Evolutionary conservation across 2,329 filamentous ascomycete genomes (phyloP).

Genomic region (Fusarium secorum): DNA sequence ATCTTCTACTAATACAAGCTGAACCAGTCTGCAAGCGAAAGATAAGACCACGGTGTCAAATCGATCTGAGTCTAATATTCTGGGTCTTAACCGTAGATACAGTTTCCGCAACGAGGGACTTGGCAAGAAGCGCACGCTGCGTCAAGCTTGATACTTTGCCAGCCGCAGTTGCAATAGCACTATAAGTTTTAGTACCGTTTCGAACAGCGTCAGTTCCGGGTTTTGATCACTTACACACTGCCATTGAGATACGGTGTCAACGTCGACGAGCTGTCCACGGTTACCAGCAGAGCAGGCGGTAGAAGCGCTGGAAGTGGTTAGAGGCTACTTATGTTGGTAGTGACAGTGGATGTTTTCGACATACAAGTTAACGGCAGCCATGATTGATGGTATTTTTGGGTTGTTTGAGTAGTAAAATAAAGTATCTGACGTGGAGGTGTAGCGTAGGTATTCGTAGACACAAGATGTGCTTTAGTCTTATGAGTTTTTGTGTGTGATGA

Average conservation of each 20-base stretch:
- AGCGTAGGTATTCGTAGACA: neutral
- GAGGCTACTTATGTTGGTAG: neutral
- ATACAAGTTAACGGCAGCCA: slow-evolving; percentile 7
- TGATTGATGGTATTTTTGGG: neutral
- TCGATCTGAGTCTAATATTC: fast-evolving
- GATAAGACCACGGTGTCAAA: neutral
- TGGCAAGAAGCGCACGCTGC: no score
- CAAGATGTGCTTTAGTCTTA: neutral
- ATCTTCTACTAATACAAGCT: neutral
- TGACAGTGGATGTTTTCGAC: neutral
- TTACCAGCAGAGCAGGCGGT: neutral
- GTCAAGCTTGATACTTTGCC: no score
- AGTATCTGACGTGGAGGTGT: neutral
- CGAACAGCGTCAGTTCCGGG: no score
- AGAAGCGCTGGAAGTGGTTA: neutral
- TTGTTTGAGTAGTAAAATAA: neutral
- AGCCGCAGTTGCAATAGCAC: slow-evolving; percentile 10
- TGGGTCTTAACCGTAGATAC: slow-evolving; percentile 20
- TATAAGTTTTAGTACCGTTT: no score
- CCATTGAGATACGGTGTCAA: neutral
- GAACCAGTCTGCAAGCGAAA: neutral
- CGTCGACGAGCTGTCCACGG: neutral
- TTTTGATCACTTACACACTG: no score
- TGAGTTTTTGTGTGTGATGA: neutral
- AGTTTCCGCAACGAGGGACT: slow-evolving; percentile 37